Percentiles rank a stretch among this genome's conserved stretches.
Evolutionary conservation across 2,329 filamentous ascomycete species (phyloP).

Genomic region (Colletotrichum echinochloae): DNA sequence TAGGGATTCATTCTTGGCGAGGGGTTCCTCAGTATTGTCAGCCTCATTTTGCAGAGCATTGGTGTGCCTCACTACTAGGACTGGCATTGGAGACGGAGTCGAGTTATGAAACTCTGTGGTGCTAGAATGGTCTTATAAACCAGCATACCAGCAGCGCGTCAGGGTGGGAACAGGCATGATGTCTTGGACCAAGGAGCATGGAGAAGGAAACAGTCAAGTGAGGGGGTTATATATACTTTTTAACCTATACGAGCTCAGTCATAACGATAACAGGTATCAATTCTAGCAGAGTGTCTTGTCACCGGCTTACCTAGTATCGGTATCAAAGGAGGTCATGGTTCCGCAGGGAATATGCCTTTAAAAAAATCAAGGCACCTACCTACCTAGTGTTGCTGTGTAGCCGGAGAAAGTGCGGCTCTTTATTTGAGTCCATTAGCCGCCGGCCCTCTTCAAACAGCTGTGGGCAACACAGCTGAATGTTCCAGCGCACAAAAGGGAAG

Average conservation of each 20-base stretch:
- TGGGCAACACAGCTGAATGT: not conserved
- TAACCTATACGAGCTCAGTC: too few relatives aligned
- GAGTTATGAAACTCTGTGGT: not conserved
- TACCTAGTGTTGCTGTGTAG: not conserved
- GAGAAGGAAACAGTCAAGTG: not conserved
- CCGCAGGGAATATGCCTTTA: not conserved
- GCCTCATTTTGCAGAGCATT: slow-evolving; percentile 83
- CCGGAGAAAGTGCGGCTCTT: not conserved
- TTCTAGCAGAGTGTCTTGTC: not conserved
- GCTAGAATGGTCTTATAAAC: not conserved
- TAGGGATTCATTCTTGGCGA: slow-evolving; percentile 92
- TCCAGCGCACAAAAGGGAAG: not conserved
- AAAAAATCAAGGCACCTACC: not conserved
- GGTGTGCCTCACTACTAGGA: slow-evolving; percentile 73
- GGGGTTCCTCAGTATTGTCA: slow-evolving; percentile 91
- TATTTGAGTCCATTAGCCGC: not conserved
- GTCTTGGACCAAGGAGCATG: too few relatives aligned
- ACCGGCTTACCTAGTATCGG: not conserved
- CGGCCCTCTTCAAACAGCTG: not conserved
- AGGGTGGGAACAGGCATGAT: not conserved
- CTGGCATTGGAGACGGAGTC: not conserved
- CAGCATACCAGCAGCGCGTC: not conserved
- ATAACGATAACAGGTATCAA: not conserved
- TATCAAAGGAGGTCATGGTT: not conserved
- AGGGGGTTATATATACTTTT: not conserved